Conservation (phyloP, 306 rosid genomes). For the Canavalia gladiata region DNA sequence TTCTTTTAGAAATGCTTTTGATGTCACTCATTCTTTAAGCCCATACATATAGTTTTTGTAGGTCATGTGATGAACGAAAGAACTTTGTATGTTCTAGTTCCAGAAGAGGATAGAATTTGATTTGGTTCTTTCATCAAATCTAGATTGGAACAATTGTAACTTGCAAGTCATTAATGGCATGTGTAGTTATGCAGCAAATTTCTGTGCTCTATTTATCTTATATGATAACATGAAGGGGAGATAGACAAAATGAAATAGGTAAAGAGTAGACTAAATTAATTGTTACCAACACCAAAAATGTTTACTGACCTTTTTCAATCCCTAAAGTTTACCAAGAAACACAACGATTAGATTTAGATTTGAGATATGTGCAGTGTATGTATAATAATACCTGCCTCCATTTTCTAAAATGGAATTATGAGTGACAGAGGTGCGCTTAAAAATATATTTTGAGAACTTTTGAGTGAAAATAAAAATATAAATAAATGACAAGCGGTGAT, state of each 20-base stretch:
- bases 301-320: neutral
- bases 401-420: neutral
- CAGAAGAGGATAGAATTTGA: slow-evolving; percentile 24
- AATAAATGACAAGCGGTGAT: neutral
- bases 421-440: neutral
- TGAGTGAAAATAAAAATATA: neutral
- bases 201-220: neutral
- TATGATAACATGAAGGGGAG: neutral
- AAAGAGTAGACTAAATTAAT: neutral
- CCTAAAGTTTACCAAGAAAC: neutral
- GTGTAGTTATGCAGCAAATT: slow-evolving; percentile 35
- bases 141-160: slow-evolving; percentile 42
- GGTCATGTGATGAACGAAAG: slow-evolving; percentile 42
- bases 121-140: slow-evolving; percentile 29
- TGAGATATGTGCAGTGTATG: slow-evolving; percentile 1
- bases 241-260: slow-evolving; percentile 1
- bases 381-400: neutral
- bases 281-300: slow-evolving; percentile 14
- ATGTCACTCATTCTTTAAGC: slow-evolving; percentile 35
- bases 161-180: slow-evolving; percentile 33
- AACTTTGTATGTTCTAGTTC: slow-evolving; percentile 45
- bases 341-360: neutral
- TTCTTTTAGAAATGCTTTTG: slow-evolving; percentile 43
- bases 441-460: neutral
- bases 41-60: slow-evolving; percentile 33